Conservation (phyloP, 192 early-diverging fungal species). For the Thamnidium elegans region DNA sequence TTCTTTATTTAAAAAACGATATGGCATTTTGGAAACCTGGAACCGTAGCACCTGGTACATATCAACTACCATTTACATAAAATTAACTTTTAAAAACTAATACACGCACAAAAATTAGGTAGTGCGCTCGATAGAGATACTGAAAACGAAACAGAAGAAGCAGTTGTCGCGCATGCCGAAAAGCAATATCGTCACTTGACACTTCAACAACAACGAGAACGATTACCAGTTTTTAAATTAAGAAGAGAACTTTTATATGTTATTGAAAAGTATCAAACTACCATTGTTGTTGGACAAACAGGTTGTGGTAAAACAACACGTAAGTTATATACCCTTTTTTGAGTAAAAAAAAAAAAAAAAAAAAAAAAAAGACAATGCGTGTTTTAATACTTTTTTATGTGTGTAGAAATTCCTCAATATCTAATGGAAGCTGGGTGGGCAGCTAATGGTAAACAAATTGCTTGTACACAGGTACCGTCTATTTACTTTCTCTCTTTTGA, state of each 20-base stretch:
- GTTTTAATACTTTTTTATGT: background rate
- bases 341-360: too few relatives aligned
- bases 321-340: slow-evolving; percentile 31
- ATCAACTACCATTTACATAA: background rate
- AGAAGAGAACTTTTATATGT: slow-evolving; percentile 63
- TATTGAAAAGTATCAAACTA: slow-evolving; percentile 64
- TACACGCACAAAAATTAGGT: slow-evolving; percentile 33
- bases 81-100: background rate
- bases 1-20: too few relatives aligned
- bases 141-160: slow-evolving; percentile 55
- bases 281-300: slow-evolving; percentile 73
- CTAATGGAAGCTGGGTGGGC: slow-evolving; percentile 75
- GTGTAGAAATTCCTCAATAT: slow-evolving; percentile 75
- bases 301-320: slow-evolving; percentile 84
- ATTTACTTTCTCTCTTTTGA: background rate
- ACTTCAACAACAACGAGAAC: slow-evolving; percentile 73
- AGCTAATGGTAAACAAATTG: slow-evolving; percentile 54
- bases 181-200: slow-evolving; percentile 59
- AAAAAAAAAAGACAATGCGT: background rate
- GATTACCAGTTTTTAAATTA: slow-evolving; percentile 85
- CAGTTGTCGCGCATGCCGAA: slow-evolving; percentile 45
- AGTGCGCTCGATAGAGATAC: slow-evolving; percentile 61
- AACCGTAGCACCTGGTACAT: slow-evolving; percentile 52
- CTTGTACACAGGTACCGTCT: slow-evolving; percentile 66
- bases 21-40: slow-evolving; percentile 66